These are phyloP conservation scores for Candida sphagnicola DNA, from an alignment of 805 yeast genomes.

Conservation along the genomic window DNA sequence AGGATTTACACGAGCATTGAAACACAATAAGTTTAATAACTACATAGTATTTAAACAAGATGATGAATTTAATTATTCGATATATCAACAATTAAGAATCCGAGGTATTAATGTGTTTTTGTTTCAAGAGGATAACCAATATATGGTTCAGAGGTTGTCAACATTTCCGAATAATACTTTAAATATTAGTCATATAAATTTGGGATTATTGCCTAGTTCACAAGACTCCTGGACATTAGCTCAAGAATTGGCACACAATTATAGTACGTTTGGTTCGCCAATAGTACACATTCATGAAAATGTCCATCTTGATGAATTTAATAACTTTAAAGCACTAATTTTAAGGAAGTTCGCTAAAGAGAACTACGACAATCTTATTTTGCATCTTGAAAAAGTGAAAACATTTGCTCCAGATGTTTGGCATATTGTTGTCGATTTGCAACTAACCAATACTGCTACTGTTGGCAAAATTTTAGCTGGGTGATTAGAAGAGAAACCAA, in stretches of 20 bases:
- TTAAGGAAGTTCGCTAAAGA: constrained; percentile 9
- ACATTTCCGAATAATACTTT: constrained; percentile 10
- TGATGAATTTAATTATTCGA: constrained; percentile 24
- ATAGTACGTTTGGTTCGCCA: constrained; percentile 4
- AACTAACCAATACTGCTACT: no score
- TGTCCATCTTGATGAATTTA: constrained; percentile 44
- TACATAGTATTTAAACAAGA: constrained; percentile 25
- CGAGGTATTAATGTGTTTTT: constrained; percentile 38
- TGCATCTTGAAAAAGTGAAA: constrained; percentile 62
- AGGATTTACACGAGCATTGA: constrained; percentile 60
- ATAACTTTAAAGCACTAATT: constrained; percentile 20
- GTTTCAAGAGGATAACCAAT: constrained; percentile 62
- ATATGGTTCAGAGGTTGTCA: constrained; percentile 40
- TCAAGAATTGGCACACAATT: constrained; percentile 13
- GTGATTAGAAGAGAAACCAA: no score
- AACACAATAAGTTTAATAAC: constrained; percentile 34
- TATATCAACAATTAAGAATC: constrained; percentile 11
- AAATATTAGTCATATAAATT: constrained; percentile 57
- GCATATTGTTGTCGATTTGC: constrained; percentile 54
- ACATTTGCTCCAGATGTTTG: constrained; percentile 86
- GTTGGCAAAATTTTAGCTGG: no score
- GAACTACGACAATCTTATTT: constrained; percentile 5
- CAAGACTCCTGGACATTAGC: constrained; percentile 57
- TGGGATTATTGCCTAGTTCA: constrained; percentile 78
- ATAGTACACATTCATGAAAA: constrained; percentile 75